Evolutionary conservation across 345 rosid species (phyloP).

Genomic region (Psidium guajava): DNA sequence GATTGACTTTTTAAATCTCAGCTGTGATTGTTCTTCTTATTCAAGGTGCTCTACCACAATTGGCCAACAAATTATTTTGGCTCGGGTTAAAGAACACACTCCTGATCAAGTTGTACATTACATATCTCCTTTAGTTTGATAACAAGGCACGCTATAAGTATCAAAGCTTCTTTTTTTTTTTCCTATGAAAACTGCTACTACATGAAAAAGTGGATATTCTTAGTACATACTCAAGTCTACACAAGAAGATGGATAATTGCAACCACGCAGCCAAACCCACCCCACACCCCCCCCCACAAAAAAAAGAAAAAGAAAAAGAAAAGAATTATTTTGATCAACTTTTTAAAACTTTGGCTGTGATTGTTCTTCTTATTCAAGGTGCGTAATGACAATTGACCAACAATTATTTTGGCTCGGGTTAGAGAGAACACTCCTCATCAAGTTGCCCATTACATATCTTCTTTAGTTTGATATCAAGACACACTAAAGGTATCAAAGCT

Average conservation of each 20-base stretch:
- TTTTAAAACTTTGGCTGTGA: too few species aligned
- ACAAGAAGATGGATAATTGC: too few species aligned
- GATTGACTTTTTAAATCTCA: neutral
- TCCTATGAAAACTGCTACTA: neutral
- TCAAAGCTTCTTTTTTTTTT: neutral
- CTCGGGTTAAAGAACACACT: neutral
- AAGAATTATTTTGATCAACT: too few species aligned
- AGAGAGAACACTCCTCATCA: too few species aligned
- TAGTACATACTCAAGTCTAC: too few species aligned
- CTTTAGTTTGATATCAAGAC: neutral
- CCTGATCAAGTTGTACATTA: neutral
- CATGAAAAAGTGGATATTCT: too few species aligned
- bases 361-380: too few species aligned
- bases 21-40: neutral
- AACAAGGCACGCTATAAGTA: neutral
- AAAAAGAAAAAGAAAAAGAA: too few species aligned
- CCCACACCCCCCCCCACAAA: too few species aligned
- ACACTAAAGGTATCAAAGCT: neutral
- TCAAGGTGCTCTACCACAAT: neutral
- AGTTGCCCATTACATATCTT: neutral
- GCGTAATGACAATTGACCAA: too few species aligned
- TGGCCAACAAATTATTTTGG: neutral
- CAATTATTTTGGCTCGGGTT: too few species aligned
- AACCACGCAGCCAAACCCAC: too few species aligned
- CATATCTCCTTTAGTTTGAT: neutral